Base-by-base conservation (phyloP, 805 yeast species). In the Metschnikowia continentalis region DNA sequence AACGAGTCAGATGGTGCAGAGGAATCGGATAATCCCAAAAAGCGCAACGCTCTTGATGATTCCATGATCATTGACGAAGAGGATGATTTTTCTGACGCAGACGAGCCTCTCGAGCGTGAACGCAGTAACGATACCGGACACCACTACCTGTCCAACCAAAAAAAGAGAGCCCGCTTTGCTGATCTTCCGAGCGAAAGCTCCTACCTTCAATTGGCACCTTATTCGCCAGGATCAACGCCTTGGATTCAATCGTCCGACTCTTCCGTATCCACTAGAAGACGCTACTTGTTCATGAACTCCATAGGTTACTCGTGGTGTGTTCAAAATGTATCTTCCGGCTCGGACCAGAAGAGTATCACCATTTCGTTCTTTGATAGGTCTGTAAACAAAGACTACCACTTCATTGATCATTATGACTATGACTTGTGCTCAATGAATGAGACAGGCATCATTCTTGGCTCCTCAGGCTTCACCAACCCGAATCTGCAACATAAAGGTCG, bases 201-300 rank as follows among this genome's bases (percentile, higher is more conserved):
- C 6, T n/a, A 30, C 6, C 46, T 47, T 6, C 71, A 69, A 7
- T 60, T 82, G 30, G 72, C 69, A 42, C 91, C 97, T 0, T 86
- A 83, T 58, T 89, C 96, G 3, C 87, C 89, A 1, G 98, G 98
- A 1, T 80, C 86, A 6, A 92, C 98, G 0, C 96, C 96, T 0
- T 90, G 91, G 86, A 51, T 56, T 20, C 53, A 47, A 42, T 60
- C 70, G 2, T 55, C 49, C 13, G 74, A 71, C 3, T 80, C 82
- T 47, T 42, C 56, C 10, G 46, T 55, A 3, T 52, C 47, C 10
- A 54, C 61, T 5, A 53, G 51, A 26, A 79, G 92, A 66, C 75
- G 96, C 48, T 91, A 90, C 60, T 68, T 92, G 38, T 82, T 90
- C 19, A 88, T 91, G 77, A 88, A 88, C 59, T 74, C 85, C 8